phyloP scores from a whole-genome alignment of 2,329 filamentous ascomycete species.

The Claviceps fusiformis region DNA sequence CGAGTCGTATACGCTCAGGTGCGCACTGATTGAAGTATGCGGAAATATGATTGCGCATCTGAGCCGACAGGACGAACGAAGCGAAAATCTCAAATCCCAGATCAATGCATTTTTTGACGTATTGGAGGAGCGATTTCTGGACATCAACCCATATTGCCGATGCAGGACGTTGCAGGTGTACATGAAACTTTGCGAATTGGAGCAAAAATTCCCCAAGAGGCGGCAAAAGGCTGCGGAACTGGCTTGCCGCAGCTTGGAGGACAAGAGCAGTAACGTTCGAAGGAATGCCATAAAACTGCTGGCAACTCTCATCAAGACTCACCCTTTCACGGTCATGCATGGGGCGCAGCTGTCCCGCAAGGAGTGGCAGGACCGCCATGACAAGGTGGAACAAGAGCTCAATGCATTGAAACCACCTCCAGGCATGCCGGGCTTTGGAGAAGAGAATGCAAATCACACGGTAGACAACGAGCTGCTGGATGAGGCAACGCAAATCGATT shows the following conservation, averaged over 20 bases:
- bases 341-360: constrained; percentile 72
- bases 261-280: constrained; percentile 95
- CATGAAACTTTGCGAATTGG: constrained; percentile 80
- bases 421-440: constrained; percentile 47
- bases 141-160: constrained; percentile 92
- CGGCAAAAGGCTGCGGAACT: constrained; percentile 78
- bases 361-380: constrained; percentile 73
- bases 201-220: constrained; percentile 88
- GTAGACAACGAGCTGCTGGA: constrained; percentile 71
- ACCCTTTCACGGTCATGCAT: constrained; percentile 87
- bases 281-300: constrained; percentile 91
- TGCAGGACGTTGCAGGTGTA: constrained; percentile 89
- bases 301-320: constrained; percentile 76
- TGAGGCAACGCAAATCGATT: constrained; percentile 72
- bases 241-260: constrained; percentile 78
- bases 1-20: constrained; percentile 91
- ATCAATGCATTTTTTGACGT: constrained; percentile 97
- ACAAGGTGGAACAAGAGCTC: constrained; percentile 72
- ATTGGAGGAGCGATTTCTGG: constrained; percentile 86
- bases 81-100: constrained; percentile 86
- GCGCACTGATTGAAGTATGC: constrained; percentile 90
- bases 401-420: constrained; percentile 70
- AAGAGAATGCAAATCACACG: constrained; percentile 50
- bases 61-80: constrained; percentile 79
- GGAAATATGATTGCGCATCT: constrained; percentile 88